phyloP scores from a whole-genome alignment of 202 grass and related monocot species.

The Setaria viridis region DNA sequence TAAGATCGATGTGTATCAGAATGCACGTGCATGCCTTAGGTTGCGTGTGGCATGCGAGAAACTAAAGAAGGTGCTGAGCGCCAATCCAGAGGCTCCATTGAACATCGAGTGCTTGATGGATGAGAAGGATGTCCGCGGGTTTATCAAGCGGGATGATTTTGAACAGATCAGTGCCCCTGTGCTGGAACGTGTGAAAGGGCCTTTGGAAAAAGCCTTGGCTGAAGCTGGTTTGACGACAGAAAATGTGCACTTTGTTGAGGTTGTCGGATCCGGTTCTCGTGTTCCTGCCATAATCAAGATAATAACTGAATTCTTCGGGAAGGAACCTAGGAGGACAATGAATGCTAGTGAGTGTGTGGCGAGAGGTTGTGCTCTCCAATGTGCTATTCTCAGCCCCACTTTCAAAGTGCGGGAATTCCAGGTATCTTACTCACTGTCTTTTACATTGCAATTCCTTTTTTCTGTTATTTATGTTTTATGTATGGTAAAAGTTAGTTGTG shows the following conservation, averaged over 20 bases:
- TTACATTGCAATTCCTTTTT: too few species aligned
- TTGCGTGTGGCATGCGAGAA: conserved; percentile 75
- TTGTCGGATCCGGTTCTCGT: conserved; percentile 83
- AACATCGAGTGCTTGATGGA: conserved; percentile 96
- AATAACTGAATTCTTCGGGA: conserved; percentile 78
- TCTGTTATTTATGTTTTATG: too few species aligned
- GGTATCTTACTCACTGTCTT: conserved; percentile 44
- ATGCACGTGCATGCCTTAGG: conserved; percentile 67
- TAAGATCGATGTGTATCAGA: conserved; percentile 87
- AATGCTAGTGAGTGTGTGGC: conserved; percentile 96
- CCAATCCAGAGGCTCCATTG: conserved; percentile 78
- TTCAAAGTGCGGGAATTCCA: conserved; percentile 95
- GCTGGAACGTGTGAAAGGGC: conserved; percentile 67
- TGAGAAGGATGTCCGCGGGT: conserved; percentile 85
- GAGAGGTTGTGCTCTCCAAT: conserved; percentile 78
- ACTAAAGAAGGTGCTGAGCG: conserved; percentile 83
- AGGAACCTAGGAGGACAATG: conserved; percentile 80
- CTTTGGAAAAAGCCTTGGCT: conserved; percentile 66
- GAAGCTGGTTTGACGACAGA: conserved; percentile 65
- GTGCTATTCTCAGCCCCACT: conserved; percentile 92
- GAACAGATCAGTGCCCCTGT: conserved; percentile 71
- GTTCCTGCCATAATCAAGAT: conserved; percentile 87
- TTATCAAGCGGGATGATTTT: conserved; percentile 86
- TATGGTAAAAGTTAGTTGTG: too few species aligned
- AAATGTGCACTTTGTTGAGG: conserved; percentile 73